phyloP scores from a whole-genome alignment of 179 eudicot genomes.

The Beta lomatogona region DNA sequence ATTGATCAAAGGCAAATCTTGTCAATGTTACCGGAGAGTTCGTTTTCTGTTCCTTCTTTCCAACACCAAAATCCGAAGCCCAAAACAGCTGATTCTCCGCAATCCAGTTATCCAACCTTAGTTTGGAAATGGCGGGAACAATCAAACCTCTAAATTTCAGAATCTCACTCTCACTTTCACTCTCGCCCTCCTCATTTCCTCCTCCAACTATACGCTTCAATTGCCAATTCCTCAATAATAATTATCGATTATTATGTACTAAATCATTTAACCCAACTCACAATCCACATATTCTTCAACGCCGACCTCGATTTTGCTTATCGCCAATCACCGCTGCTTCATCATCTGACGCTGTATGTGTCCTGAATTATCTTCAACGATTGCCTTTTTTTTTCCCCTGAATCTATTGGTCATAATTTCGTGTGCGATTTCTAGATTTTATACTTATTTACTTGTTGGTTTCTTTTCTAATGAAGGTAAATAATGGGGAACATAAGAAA shows the following conservation, averaged over 20 bases:
- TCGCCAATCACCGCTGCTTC: slow-evolving; percentile 26
- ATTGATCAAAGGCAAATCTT: too few relatives aligned
- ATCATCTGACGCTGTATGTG: slow-evolving; percentile 35
- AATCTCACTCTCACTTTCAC: background rate
- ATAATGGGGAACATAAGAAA: slow-evolving; percentile 27
- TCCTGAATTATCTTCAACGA: background rate
- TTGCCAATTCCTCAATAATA: slow-evolving; percentile 16
- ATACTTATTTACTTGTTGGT: background rate
- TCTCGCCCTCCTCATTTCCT: background rate
- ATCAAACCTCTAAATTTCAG: slow-evolving; percentile 18
- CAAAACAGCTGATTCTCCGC: too few relatives aligned
- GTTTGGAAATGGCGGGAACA: slow-evolving; percentile 35
- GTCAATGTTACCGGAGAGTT: too few relatives aligned
- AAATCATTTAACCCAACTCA: background rate
- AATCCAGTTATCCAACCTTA: too few relatives aligned
- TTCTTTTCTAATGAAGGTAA: slow-evolving; percentile 33
- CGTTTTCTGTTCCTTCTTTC: too few relatives aligned
- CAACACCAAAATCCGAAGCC: too few relatives aligned
- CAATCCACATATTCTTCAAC: slow-evolving; percentile 22
- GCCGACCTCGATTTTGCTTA: slow-evolving; percentile 23
- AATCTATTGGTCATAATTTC: background rate
- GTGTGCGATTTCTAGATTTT: background rate
- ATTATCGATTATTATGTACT: background rate
- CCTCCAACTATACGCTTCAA: slow-evolving; percentile 18
- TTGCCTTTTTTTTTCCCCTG: background rate